Conservation (phyloP, 139 green algal genomes). For the Chlamydomonas incerta region DNA sequence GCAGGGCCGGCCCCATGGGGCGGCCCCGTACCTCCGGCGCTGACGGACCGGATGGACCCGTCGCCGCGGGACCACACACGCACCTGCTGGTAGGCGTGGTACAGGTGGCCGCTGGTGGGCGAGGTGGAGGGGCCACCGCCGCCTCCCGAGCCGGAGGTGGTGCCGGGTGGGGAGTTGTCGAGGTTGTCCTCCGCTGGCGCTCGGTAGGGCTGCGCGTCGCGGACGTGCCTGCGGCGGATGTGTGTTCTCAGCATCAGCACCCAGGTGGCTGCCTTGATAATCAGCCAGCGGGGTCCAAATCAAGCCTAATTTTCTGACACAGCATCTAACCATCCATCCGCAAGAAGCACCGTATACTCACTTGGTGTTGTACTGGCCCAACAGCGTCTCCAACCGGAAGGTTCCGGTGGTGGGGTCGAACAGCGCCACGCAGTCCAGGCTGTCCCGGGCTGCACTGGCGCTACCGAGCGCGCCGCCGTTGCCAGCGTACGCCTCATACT, state of each 20-base stretch:
- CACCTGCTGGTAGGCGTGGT: neutral
- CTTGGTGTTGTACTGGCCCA: slow-evolving; percentile 39
- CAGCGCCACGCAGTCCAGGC: slow-evolving; percentile 38
- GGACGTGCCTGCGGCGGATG: slow-evolving; percentile 10
- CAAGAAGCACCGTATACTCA: neutral
- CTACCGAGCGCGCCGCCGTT: neutral
- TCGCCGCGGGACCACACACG: too few species aligned
- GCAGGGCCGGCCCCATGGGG: too few species aligned
- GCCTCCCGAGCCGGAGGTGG: slow-evolving; percentile 18
- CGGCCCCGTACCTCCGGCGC: too few species aligned
- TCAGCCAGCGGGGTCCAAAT: too few species aligned
- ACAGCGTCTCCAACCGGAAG: slow-evolving; percentile 20
- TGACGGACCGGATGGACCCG: too few species aligned
- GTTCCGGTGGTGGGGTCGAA: slow-evolving; percentile 10
- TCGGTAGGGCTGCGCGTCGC: slow-evolving; percentile 15
- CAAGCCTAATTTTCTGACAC: too few species aligned
- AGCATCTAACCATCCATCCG: too few species aligned
- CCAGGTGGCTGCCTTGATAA: too few species aligned
- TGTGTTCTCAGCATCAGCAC: too few species aligned
- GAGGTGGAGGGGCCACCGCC: slow-evolving; percentile 1
- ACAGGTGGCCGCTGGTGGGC: neutral
- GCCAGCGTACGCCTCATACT: slow-evolving; percentile 19
- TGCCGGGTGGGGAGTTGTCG: neutral
- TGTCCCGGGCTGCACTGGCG: neutral
- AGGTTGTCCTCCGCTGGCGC: neutral